Base-by-base conservation (phyloP, 257 asterid species). In the Petrea volubilis region DNA sequence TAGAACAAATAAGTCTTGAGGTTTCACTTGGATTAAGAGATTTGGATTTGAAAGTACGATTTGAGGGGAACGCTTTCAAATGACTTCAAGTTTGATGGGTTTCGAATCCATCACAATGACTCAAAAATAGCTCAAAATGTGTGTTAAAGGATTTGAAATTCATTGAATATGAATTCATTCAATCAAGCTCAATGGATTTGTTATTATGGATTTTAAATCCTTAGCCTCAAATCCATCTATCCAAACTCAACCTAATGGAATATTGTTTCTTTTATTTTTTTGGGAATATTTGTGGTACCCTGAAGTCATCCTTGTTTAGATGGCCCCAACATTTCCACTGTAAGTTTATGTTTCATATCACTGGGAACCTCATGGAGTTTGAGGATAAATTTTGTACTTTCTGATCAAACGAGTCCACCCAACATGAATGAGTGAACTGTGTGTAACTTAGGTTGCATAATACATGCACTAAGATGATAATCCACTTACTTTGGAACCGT, bases 351-450 rank as follows among this genome's bases (percentile, higher is more conserved):
- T 60, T 50, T 20, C 60, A 41, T 28, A 28, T 15, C 44, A 21
- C 44, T 60, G 60, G 40, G 65, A 60, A 27, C 40, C 63, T 52
- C 56, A 24, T 41, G 38, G 41, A 52, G 67, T 68, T 40, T 9
- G 41, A 50, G 27, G 38, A 38, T 11, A 29, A 63, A 46, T 21
- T 41, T 27, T 29, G 15, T 33, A 21, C 13, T 61, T 53, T 61
- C 17, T 6, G 15, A 11, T 33, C 57, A 44, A 20, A 43, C 56
- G n/a, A 46, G 51, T 17, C 14, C 27, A 24, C 41, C 18, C n/a
- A 27, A 53, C 12, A 13, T 24, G 6, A 52, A 38, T 52, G 47
- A 40, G 21, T 20, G 36, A 46, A 46, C 60, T 44, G 5, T 20
- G 4, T 21, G 68, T 46, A 55, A 27, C 46, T 58, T 57, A 41